A percentile compares a stretch with the other conserved stretches of the same genome.
phyloP scores from a whole-genome alignment of 768 basidiomycete species.

The Kwoniella botswanensis region DNA sequence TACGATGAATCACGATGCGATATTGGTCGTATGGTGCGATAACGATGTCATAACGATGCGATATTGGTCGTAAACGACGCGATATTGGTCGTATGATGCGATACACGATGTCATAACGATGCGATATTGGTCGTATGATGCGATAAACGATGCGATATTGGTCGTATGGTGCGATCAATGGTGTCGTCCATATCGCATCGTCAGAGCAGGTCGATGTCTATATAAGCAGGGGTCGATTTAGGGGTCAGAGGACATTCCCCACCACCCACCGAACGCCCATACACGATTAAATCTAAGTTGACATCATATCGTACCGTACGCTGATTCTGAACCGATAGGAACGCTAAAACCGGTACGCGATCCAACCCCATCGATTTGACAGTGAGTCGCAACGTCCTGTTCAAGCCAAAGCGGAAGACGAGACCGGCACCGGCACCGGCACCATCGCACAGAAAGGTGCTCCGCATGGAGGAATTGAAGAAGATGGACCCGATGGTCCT shows the following conservation, averaged over 20 bases:
- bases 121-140: conserved; percentile 4
- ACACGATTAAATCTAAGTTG: background rate
- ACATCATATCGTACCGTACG: background rate
- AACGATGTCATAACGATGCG: conserved; percentile 7
- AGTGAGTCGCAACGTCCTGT: too few relatives aligned
- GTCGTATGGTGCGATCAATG: background rate
- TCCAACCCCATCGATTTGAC: too few relatives aligned
- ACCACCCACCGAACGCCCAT: background rate
- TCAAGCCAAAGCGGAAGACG: background rate
- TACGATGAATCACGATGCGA: background rate
- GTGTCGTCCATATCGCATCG: background rate
- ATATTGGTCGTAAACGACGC: conserved; percentile 7
- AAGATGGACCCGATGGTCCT: background rate
- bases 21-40: conserved; percentile 6
- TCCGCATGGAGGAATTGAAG: background rate
- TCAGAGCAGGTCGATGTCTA: background rate
- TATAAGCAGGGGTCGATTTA: background rate
- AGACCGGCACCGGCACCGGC: background rate
- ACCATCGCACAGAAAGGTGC: background rate
- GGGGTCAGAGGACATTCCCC: background rate
- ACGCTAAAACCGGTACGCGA: background rate
- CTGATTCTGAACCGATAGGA: background rate
- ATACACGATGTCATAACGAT: background rate
- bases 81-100: too few relatives aligned
- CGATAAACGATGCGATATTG: conserved; percentile 7